These are phyloP conservation scores for Dothistroma septosporum DNA, from an alignment of 2,329 filamentous ascomycete species.

Conservation along the genomic window DNA sequence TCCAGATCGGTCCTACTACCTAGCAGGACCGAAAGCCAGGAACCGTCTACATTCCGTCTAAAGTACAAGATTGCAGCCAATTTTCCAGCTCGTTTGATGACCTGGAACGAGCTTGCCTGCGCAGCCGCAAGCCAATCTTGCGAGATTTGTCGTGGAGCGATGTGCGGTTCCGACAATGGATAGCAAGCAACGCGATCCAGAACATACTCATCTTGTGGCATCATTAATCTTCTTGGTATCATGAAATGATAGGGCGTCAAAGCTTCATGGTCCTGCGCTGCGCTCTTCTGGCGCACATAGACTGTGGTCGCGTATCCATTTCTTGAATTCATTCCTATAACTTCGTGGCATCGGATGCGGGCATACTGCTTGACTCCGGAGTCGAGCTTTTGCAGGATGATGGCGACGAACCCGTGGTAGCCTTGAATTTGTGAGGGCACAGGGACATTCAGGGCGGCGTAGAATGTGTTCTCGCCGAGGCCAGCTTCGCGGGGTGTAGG, in stretches of 20 bases:
- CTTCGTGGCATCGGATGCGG: slow-evolving; percentile 22
- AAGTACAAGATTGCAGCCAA: slow-evolving; percentile 14
- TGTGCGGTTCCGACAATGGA: slow-evolving; percentile 5
- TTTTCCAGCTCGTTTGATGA: slow-evolving; percentile 13
- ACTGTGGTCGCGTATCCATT: slow-evolving; percentile 25
- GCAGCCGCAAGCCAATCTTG: slow-evolving; percentile 8
- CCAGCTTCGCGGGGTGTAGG: slow-evolving; percentile 6
- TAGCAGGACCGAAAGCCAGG: slow-evolving; percentile 12
- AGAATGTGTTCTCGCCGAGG: slow-evolving; percentile 13
- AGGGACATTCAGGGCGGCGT: slow-evolving; percentile 35
- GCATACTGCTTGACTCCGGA: slow-evolving; percentile 22
- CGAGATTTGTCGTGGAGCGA: slow-evolving; percentile 4
- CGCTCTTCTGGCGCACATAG: slow-evolving; percentile 29
- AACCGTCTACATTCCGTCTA: slow-evolving; percentile 5
- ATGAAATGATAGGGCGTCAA: slow-evolving; percentile 17
- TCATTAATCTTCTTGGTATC: slow-evolving; percentile 8
- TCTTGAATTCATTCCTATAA: slow-evolving; percentile 1
- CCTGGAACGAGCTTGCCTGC: slow-evolving; percentile 9
- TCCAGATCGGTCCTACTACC: slow-evolving; percentile 15
- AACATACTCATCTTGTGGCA: slow-evolving; percentile 4
- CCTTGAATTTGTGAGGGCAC: slow-evolving; percentile 26
- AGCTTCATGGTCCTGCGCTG: not conserved
- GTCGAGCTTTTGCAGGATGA: slow-evolving; percentile 31
- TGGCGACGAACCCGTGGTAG: slow-evolving; percentile 32
- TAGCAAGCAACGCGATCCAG: slow-evolving; percentile 3